phyloP scores from a whole-genome alignment of 2,329 filamentous ascomycete genomes.

The Fusarium tanahbumbuense region DNA sequence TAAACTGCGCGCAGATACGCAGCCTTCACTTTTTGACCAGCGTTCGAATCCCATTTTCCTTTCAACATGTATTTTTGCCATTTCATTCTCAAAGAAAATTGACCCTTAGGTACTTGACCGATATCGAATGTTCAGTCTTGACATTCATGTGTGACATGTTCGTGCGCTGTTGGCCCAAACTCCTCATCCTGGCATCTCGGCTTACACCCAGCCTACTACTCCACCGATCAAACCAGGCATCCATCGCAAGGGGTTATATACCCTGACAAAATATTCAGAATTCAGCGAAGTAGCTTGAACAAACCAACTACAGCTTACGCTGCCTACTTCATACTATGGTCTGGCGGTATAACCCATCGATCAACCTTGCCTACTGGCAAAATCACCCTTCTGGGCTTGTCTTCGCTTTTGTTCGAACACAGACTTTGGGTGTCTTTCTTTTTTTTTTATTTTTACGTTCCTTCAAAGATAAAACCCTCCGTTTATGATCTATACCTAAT shows the following conservation, averaged over 20 bases:
- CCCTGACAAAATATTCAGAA: no score
- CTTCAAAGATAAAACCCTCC: no score
- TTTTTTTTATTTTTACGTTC: not conserved
- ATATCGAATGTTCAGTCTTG: rapidly evolving
- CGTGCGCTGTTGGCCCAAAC: not conserved
- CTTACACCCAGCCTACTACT: not conserved
- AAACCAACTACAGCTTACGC: not conserved
- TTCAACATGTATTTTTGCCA: not conserved
- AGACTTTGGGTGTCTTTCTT: not conserved
- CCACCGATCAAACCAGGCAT: not conserved
- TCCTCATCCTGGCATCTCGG: not conserved
- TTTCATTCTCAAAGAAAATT: rapidly evolving
- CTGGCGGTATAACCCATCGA: not conserved
- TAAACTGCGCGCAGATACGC: no score
- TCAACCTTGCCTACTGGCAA: no score
- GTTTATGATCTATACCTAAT: not conserved
- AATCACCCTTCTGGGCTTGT: no score
- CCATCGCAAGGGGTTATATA: not conserved
- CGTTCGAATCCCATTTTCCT: not conserved
- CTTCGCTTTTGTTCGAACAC: constrained; percentile 2
- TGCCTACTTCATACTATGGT: not conserved
- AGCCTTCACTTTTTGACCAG: not conserved
- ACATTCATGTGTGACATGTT: not conserved
- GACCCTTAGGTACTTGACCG: not conserved
- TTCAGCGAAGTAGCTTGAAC: constrained; percentile 11